Evolutionary conservation across 1,284 basidiomycete species (phyloP).

Genomic region (Apiotrichum brassicae): DNA sequence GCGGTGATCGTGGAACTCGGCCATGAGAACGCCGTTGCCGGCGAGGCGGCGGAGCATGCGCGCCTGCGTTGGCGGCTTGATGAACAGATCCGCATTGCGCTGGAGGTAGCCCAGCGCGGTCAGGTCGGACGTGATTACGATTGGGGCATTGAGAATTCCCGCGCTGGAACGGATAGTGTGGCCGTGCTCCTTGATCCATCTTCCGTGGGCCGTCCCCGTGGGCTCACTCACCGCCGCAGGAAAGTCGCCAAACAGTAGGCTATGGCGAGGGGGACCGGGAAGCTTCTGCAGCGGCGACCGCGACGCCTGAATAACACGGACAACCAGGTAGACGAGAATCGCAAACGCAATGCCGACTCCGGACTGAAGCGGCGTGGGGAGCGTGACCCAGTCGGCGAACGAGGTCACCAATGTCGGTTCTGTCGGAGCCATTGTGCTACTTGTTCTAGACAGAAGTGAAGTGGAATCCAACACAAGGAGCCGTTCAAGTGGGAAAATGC

Average conservation of each 20-base stretch:
- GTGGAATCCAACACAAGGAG: too few species aligned
- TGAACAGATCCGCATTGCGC: slow-evolving; percentile 57
- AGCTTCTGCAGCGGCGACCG: slow-evolving; percentile 2
- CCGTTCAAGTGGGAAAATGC: too few species aligned
- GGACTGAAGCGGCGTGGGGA: too few species aligned
- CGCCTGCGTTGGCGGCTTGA: slow-evolving; percentile 59
- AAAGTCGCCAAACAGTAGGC: slow-evolving; percentile 15
- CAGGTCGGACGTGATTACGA: slow-evolving; percentile 56
- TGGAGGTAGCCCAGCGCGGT: slow-evolving; percentile 59
- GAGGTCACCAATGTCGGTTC: too few species aligned
- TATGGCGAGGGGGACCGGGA: slow-evolving; percentile 1
- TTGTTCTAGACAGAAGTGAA: too few species aligned
- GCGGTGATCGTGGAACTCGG: slow-evolving; percentile 51
- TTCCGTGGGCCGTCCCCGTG: slow-evolving; percentile 11
- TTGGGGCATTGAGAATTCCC: not conserved
- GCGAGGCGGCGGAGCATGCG: slow-evolving; percentile 49
- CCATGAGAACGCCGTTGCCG: slow-evolving; percentile 39
- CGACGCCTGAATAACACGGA: not conserved
- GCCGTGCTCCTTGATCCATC: slow-evolving; percentile 20
- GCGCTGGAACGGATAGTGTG: slow-evolving; percentile 16
- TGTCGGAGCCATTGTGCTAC: too few species aligned
- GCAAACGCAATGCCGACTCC: too few species aligned
- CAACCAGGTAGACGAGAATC: too few species aligned
- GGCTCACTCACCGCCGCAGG: slow-evolving; percentile 6
- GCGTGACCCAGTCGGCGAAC: too few species aligned